These are phyloP conservation scores for Colletotrichum tanaceti DNA, from an alignment of 2,329 filamentous ascomycete species.

Conservation along the genomic window DNA sequence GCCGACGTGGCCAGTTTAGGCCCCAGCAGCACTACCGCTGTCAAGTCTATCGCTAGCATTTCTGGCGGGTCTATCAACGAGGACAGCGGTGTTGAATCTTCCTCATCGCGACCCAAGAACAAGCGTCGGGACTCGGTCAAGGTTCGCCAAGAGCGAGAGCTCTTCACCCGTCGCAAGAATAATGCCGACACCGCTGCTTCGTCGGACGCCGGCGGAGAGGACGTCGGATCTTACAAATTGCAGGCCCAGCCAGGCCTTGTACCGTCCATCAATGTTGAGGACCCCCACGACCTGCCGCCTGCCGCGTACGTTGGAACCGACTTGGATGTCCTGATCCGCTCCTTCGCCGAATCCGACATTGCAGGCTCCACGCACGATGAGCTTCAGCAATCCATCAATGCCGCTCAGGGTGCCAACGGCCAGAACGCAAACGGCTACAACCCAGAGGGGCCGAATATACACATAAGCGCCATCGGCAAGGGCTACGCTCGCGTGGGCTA, in stretches of 20 bases:
- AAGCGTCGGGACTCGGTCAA: slow-evolving; percentile 85
- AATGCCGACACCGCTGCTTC: slow-evolving; percentile 71
- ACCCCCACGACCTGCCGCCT: slow-evolving; percentile 72
- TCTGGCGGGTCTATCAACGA: slow-evolving; percentile 81
- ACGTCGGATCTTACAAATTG: slow-evolving; percentile 63
- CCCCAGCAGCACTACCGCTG: slow-evolving; percentile 85
- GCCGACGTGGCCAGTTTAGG: slow-evolving; percentile 75
- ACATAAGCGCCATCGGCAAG: slow-evolving; percentile 73
- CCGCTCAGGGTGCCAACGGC: slow-evolving; percentile 75
- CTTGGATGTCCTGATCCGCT: slow-evolving; percentile 81
- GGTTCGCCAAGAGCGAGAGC: slow-evolving; percentile 86
- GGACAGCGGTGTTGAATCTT: slow-evolving; percentile 70
- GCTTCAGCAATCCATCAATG: slow-evolving; percentile 75
- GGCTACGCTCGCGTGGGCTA: slow-evolving; percentile 87
- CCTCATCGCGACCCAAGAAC: slow-evolving; percentile 72
- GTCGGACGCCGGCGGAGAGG: slow-evolving; percentile 66
- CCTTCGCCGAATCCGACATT: slow-evolving; percentile 83
- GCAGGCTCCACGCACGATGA: slow-evolving; percentile 80
- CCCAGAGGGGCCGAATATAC: slow-evolving; percentile 59
- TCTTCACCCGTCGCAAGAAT: slow-evolving; percentile 85
- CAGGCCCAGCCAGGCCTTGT: slow-evolving; percentile 58
- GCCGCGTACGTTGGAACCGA: slow-evolving; percentile 75
- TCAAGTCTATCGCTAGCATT: slow-evolving; percentile 90
- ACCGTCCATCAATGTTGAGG: slow-evolving; percentile 74
- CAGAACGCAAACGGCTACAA: slow-evolving; percentile 66